phyloP scores from a whole-genome alignment of 306 rosid species.

The Carpinus viminea region DNA sequence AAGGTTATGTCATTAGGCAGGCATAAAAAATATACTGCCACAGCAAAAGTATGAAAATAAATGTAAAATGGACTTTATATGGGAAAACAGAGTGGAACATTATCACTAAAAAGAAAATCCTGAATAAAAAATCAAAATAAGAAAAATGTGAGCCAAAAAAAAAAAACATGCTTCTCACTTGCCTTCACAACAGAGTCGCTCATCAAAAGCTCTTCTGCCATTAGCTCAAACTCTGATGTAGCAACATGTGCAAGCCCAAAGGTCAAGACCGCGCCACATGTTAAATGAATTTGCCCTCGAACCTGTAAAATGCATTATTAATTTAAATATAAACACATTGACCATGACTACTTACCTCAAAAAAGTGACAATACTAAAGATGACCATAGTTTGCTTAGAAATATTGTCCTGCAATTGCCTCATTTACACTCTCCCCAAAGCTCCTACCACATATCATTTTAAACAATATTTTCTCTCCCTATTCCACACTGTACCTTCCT shows the following conservation, averaged over 20 bases:
- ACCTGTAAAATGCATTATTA: constrained; percentile 52
- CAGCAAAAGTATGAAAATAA: neutral
- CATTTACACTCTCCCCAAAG: neutral
- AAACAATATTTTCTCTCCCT: neutral
- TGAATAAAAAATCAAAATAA: constrained; percentile 10
- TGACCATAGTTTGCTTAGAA: constrained; percentile 6
- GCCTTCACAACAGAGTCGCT: constrained; percentile 89
- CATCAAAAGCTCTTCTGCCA: constrained; percentile 99
- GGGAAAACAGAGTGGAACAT: neutral
- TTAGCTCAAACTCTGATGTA: constrained; percentile 89
- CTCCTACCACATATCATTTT: neutral
- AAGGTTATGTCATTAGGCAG: neutral
- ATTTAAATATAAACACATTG: neutral
- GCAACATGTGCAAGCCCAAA: constrained; percentile 93
- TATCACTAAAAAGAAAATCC: neutral
- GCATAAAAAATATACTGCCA: neutral
- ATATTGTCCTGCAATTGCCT: neutral
- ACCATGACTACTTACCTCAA: neutral
- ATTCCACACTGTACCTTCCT: neutral
- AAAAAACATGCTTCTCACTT: constrained; percentile 32
- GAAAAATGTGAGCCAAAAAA: neutral
- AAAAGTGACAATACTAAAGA: neutral
- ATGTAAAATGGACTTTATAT: neutral
- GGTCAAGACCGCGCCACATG: constrained; percentile 68
- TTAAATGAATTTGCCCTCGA: constrained; percentile 81